A percentile compares a stretch with the other conserved stretches of the same genome.
Evolutionary conservation across 2,329 filamentous ascomycete species (phyloP).

Genomic region (Elsinoe necatrix): DNA sequence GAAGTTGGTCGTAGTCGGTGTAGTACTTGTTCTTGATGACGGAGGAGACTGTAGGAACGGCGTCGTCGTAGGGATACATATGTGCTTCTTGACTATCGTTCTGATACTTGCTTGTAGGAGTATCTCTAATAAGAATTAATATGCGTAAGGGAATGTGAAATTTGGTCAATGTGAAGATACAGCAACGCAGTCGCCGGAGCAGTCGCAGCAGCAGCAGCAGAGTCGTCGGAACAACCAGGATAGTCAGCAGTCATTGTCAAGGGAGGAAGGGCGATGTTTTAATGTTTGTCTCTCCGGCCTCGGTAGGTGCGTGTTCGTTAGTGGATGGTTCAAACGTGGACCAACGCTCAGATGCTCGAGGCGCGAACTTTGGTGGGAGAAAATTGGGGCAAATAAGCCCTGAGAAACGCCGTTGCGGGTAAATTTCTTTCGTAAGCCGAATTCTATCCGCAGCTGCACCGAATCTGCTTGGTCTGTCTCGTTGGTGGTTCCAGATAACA

Average conservation of each 20-base stretch:
- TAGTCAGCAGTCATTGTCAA: not conserved
- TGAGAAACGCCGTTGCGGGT: slow-evolving; percentile 5
- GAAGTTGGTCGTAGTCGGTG: slow-evolving; percentile 5
- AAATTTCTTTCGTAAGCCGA: not conserved
- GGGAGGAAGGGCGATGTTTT: not conserved
- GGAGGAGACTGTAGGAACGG: not conserved
- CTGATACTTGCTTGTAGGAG: not conserved
- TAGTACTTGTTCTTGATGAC: slow-evolving; percentile 9
- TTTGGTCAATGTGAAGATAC: not conserved
- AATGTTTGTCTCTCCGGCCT: slow-evolving; percentile 5
- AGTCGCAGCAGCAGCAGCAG: not conserved
- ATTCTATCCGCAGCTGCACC: not conserved
- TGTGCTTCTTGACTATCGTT: not conserved
- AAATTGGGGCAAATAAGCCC: slow-evolving; percentile 4
- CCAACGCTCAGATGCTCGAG: slow-evolving; percentile 7
- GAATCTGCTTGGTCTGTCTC: not conserved
- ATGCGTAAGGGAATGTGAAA: not conserved
- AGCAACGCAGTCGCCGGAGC: not conserved
- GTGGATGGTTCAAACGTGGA: slow-evolving; percentile 2
- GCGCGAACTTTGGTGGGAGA: slow-evolving; percentile 2
- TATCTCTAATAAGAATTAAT: not conserved
- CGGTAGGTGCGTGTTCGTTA: slow-evolving; percentile 2
- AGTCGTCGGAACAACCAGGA: not conserved
- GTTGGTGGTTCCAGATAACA: not conserved
- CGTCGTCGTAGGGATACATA: slow-evolving; percentile 11